Conservation (phyloP, 352 stramenopile species). For the Phytopythium ostracodes region DNA sequence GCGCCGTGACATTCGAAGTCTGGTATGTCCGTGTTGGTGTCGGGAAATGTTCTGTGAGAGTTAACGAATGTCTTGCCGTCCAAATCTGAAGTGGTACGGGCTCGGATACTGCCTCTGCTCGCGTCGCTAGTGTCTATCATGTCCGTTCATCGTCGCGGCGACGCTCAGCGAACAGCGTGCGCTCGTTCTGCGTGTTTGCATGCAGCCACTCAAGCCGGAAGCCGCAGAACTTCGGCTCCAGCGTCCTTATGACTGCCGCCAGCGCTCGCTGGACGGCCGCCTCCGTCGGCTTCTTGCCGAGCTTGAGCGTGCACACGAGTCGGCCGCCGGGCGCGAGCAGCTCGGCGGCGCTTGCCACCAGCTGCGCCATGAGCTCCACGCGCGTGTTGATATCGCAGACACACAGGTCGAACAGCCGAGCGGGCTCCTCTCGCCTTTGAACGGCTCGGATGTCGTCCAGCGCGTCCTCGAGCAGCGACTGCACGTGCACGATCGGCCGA, state of each 20-base stretch:
- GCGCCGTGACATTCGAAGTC: background rate
- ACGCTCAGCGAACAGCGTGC: constrained; percentile 27
- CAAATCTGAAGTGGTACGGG: background rate
- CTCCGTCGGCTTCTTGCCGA: constrained; percentile 28
- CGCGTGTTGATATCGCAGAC: constrained; percentile 48
- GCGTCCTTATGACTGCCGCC: constrained; percentile 2
- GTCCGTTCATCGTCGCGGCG: background rate
- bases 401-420: constrained; percentile 36
- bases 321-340: constrained; percentile 15
- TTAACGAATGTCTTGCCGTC: background rate
- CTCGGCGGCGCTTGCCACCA: constrained; percentile 20
- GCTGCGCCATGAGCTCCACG: constrained; percentile 21
- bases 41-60: background rate
- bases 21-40: background rate
- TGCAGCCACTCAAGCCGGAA: constrained; percentile 32
- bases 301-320: constrained; percentile 37
- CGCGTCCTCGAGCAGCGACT: constrained; percentile 36
- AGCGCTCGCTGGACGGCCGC: constrained; percentile 17
- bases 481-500: constrained; percentile 36
- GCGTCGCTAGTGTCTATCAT: background rate
- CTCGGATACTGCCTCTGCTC: too few species aligned
- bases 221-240: constrained; percentile 12
- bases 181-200: constrained; percentile 43
- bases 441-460: constrained; percentile 6
- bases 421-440: constrained; percentile 10